These are phyloP conservation scores for Taphrina wiesneri DNA, from an alignment of 1,139 yeast genomes.

Conservation along the genomic window DNA sequence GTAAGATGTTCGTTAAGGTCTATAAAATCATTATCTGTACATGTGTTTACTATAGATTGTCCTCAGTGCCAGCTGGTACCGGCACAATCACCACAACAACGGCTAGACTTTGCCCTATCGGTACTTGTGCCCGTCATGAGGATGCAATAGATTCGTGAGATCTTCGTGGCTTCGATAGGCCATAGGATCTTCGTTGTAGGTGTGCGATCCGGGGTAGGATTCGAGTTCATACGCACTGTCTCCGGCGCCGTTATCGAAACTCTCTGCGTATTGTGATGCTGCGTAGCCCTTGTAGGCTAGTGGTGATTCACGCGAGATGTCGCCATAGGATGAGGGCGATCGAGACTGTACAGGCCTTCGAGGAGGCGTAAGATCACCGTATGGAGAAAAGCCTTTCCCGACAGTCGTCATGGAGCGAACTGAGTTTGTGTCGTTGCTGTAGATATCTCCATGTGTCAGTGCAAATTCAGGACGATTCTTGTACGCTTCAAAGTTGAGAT, in stretches of 20 bases:
- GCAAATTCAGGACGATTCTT: slow-evolving; percentile 38
- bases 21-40: too few relatives aligned
- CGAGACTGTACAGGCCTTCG: not conserved
- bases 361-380: not conserved
- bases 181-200: not conserved
- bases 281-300: slow-evolving; percentile 6
- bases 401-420: not conserved
- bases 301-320: not conserved
- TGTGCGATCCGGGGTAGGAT: not conserved
- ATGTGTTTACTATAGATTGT: too few relatives aligned
- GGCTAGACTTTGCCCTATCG: too few relatives aligned
- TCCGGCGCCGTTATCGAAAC: not conserved
- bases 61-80: too few relatives aligned
- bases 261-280: not conserved
- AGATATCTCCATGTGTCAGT: not conserved
- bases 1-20: too few relatives aligned
- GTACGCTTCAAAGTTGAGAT: slow-evolving; percentile 43
- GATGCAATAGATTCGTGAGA: slow-evolving; percentile 3
- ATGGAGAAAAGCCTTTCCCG: not conserved
- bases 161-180: slow-evolving; percentile 15
- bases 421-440: slow-evolving; percentile 2
- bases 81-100: too few relatives aligned
- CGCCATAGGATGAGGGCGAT: not conserved
- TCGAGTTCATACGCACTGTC: slow-evolving; percentile 1
- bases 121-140: not conserved